Conservation (phyloP, 495 filamentous ascomycete genomes). For the Lasiosphaeria hispida region DNA sequence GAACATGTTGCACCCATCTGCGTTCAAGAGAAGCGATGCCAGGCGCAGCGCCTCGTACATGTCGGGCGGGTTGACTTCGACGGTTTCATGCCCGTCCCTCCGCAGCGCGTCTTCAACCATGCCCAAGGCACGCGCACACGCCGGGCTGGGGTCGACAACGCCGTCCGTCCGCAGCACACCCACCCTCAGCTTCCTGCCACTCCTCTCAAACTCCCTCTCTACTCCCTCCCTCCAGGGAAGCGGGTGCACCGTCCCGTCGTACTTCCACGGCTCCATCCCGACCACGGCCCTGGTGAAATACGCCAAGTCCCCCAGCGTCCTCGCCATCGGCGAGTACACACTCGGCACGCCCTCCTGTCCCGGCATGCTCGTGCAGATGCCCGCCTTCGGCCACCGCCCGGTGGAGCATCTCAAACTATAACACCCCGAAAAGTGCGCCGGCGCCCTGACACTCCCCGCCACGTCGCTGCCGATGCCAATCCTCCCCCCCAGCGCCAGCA, state of each 20-base stretch:
- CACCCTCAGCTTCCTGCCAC: conserved; percentile 62
- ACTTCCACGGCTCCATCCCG: conserved; percentile 86
- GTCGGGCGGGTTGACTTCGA: conserved; percentile 64
- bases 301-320: conserved; percentile 77
- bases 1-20: conserved; percentile 85
- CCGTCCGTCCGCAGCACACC: conserved; percentile 80
- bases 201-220: conserved; percentile 51
- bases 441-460: conserved; percentile 84
- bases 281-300: conserved; percentile 83
- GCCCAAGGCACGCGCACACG: conserved; percentile 74
- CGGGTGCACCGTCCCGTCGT: conserved; percentile 83
- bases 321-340: conserved; percentile 91
- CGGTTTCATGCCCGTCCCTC: conserved; percentile 70
- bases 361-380: conserved; percentile 84
- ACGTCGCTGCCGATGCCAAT: conserved; percentile 96
- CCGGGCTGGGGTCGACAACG: conserved; percentile 84
- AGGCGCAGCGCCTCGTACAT: conserved; percentile 73
- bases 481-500: conserved; percentile 83
- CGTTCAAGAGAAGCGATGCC: conserved; percentile 81
- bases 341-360: conserved; percentile 90
- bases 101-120: conserved; percentile 65
- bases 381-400: conserved; percentile 89
- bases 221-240: conserved; percentile 70
- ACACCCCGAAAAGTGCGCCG: conserved; percentile 88
- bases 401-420: conserved; percentile 90